Base-by-base conservation (phyloP, 164 flowering plant genomes). In the Brasenia schreberi region DNA sequence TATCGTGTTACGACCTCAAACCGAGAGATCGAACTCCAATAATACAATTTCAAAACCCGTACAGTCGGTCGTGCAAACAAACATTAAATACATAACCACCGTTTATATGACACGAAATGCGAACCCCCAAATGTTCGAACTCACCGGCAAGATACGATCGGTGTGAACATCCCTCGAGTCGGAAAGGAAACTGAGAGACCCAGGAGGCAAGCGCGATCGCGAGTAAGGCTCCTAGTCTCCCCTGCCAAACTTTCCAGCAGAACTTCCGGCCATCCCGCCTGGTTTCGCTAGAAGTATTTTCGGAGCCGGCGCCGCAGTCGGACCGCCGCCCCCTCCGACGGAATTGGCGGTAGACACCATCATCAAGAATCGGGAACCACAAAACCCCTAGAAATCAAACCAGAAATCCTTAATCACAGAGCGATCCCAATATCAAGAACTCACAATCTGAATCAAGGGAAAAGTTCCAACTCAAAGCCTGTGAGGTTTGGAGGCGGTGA, bases 261-360 rank as follows among this genome's bases (percentile, higher is more conserved):
- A 62, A 27, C 82, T 66, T 4, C 81, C 58, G 12, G 76, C 81
- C 5, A 82, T 73, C 0, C 79, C 82, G 7, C 33, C 33, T 5
- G 97, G 92, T 75, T 92, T 92, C 7, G 97, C 88, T 60, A 92
- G 69, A 5, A 92, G 84, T 74, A 92, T 92, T 69, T 89, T 92
- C 16, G 82, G 70, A 61, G 80, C 17, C 5, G 81, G 70, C 2
- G 69, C 66, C 49, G 72, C 62, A 7, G 76, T 59, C 39, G 76
- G 63, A 59, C 71, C 63, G 18, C 64, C 44, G 0, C 64, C 9
- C 23, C 19, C 63, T 61, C 63, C 63, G 10, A 18, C 18, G 33
- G 63, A 61, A 61, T 18, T 18, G 23, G 23, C 19, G 18, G 23
- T 61, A n/a, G 63, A 12, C 9, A 7, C 33, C 33, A 18, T 23